Base-by-base conservation (phyloP, 2,329 filamentous ascomycete genomes). In the Scytalidium lignicola region DNA sequence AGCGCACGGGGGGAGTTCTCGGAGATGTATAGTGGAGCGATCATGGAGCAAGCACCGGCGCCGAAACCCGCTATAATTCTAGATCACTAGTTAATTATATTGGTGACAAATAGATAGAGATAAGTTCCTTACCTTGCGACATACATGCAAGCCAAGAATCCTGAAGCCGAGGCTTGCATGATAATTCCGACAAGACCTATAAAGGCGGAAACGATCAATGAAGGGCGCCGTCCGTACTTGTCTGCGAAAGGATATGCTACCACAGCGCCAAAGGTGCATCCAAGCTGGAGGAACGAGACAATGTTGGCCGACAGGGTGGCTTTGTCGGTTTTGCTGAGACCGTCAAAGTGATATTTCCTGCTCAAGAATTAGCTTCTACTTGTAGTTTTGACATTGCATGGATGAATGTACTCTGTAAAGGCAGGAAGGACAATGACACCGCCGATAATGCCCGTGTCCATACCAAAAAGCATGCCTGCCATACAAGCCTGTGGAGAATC, bases 41-140 rank as follows among this genome's bases (percentile, higher is more conserved):
- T 48, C 63, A 70, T 68, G 15, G 64, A 68, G 2, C 87, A 70
- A 48, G 75, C 82, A 41, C 85, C 84, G 20, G 87, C 76, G 28
- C 83, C 83, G 1, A 86, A 70, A 58, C 84, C 84, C 29, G 83
- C 80, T 37, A 85, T 72, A 67, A 82, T 80, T 50, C 84, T 74
- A 37, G 58, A 7, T 62, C 23, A 10, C 56, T 10, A 70, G 58
- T 41, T 66, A 13, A 37, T 37, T 7, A 37, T 4, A 37, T 37
- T 9, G 23, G 10, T 26, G 23, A 26, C 5, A 9, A 15, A n/a
- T 37, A 37, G 32, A 37, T 17, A 37, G 32, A 26, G 23, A 26
- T 5, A 26, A 26, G 23, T 26, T 26, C 23, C 23, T 26, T 10
- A 26, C 23, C 23, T 26, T 26, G 23, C 23, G 10, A 26, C 23